A percentile compares a stretch with the other conserved stretches of the same genome.
Evolutionary conservation across 257 asterid genomes (phyloP).

Genomic region (Solanum lignicaule): DNA sequence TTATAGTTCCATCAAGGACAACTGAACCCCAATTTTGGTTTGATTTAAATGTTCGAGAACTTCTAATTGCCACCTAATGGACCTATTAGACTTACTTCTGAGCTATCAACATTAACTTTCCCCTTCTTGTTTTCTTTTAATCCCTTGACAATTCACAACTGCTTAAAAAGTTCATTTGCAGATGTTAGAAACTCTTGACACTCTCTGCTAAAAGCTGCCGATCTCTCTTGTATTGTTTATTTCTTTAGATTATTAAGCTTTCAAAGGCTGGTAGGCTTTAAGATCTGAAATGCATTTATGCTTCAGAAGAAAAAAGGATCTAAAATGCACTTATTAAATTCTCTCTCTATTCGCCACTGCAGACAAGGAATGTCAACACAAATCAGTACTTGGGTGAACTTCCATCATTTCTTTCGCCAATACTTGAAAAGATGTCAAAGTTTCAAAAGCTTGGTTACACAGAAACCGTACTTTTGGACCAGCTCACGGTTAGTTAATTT

Average conservation of each 20-base stretch:
- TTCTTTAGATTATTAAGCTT: not conserved
- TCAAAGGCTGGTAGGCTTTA: not conserved
- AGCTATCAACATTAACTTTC: not conserved
- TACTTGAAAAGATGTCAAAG: conserved; percentile 45
- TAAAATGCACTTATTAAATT: not conserved
- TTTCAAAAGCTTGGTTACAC: conserved; percentile 35
- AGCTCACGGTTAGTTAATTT: conserved; percentile 59
- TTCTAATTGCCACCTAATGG: not conserved
- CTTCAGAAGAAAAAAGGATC: not conserved
- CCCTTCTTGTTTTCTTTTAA: not conserved
- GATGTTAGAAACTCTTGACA: not conserved
- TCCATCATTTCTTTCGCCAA: conserved; percentile 59
- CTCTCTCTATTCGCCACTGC: conserved; percentile 9
- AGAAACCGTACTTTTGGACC: conserved; percentile 44
- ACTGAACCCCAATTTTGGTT: not conserved
- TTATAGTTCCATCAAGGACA: not conserved
- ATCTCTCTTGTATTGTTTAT: not conserved
- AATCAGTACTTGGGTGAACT: conserved; percentile 71
- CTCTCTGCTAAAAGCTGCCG: not conserved
- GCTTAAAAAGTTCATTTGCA: not conserved
- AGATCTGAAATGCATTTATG: not conserved
- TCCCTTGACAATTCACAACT: not conserved
- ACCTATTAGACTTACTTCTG: not conserved
- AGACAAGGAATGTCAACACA: conserved; percentile 87
- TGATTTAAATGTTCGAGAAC: not conserved